phyloP scores from a whole-genome alignment of 768 basidiomycete species.

The Pisolithus sp. region DNA sequence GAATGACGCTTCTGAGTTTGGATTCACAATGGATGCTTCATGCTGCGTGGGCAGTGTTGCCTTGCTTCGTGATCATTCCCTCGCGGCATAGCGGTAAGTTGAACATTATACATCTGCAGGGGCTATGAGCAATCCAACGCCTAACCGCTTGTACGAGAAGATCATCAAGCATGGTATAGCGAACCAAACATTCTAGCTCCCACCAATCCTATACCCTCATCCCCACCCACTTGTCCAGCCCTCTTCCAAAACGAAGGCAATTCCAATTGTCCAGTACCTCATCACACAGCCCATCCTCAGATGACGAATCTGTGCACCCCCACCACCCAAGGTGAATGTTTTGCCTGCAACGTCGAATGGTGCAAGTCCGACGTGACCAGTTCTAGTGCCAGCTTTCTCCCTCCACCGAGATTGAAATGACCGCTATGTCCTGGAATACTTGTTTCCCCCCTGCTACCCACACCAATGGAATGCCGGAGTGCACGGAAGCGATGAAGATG shows the following conservation, averaged over 20 bases:
- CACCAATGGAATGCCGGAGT: constrained; percentile 54
- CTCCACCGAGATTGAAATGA: constrained; percentile 13
- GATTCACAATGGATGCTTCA: constrained; percentile 1
- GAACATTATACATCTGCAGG: not conserved
- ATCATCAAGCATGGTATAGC: constrained; percentile 9
- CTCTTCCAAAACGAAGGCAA: constrained; percentile 19
- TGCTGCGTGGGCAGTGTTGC: constrained; percentile 28
- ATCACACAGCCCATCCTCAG: constrained; percentile 24
- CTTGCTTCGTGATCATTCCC: constrained; percentile 32
- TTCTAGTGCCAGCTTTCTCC: constrained; percentile 15
- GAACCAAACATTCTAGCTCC: constrained; percentile 22
- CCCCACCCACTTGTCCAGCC: constrained; percentile 3
- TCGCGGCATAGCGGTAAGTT: not conserved
- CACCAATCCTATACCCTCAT: constrained; percentile 14
- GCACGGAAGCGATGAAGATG: constrained; percentile 74
- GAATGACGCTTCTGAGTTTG: not conserved
- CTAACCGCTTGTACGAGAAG: constrained; percentile 13
- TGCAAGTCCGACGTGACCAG: constrained; percentile 10
- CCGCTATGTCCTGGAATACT: constrained; percentile 14
- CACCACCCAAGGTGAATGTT: constrained; percentile 4
- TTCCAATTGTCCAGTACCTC: constrained; percentile 16
- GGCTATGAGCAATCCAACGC: constrained; percentile 29
- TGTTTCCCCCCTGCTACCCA: constrained; percentile 20
- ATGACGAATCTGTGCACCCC: constrained; percentile 24
- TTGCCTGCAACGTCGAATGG: constrained; percentile 1